Conservation (phyloP, 257 asterid species). For the Nicotiana paniculata region DNA sequence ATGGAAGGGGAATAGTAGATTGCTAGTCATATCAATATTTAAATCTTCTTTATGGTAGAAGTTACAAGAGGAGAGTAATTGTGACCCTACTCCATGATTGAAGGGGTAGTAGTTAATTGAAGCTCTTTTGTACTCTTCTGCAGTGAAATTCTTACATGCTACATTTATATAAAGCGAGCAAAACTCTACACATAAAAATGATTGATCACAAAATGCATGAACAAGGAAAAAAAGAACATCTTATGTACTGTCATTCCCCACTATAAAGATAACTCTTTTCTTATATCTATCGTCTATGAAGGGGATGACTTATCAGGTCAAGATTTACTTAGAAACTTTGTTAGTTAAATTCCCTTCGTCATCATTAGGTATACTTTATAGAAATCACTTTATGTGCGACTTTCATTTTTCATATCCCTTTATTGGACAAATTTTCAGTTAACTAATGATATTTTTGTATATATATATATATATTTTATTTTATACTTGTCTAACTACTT, state of each 20-base stretch:
- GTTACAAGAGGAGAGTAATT: conserved; percentile 7
- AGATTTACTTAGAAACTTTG: background rate
- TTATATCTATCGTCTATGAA: background rate
- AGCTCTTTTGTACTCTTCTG: conserved; percentile 31
- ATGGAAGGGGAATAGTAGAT: conserved; percentile 23
- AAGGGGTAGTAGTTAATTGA: conserved; percentile 19
- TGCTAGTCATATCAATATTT: conserved; percentile 29
- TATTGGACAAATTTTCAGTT: background rate
- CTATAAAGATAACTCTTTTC: background rate
- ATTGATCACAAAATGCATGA: conserved; percentile 14
- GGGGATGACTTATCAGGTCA: background rate
- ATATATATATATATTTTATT: no score
- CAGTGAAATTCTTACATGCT: conserved; percentile 18
- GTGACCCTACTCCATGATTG: conserved; percentile 37
- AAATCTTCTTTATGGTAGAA: conserved; percentile 33
- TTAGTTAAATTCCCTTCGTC: background rate
- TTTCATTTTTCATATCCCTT: no score
- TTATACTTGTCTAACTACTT: background rate
- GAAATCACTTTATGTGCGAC: background rate
- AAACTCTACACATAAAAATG: conserved; percentile 11
- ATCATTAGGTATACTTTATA: background rate
- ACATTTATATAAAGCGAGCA: conserved; percentile 9
- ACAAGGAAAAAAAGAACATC: background rate
- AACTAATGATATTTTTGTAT: background rate
- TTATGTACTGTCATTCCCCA: background rate